phyloP scores from a whole-genome alignment of 2,329 filamentous ascomycete species.

The Huntiella abstrusa region DNA sequence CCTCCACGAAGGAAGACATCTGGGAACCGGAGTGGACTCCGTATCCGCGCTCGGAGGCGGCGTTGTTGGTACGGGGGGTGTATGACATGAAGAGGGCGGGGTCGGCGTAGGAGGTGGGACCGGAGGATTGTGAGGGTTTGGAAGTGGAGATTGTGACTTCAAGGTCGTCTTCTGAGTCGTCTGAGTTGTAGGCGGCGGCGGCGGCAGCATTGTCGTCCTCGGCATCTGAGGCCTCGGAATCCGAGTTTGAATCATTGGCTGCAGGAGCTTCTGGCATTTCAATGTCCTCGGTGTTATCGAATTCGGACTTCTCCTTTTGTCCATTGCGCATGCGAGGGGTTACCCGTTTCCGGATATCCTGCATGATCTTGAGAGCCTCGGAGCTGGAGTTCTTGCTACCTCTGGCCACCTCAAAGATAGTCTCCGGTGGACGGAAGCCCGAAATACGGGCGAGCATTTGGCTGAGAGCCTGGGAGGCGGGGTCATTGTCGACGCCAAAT shows the following conservation, averaged over 20 bases:
- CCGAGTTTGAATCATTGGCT: slow-evolving; percentile 10
- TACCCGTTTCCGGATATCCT: slow-evolving; percentile 49
- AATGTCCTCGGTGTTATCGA: slow-evolving; percentile 18
- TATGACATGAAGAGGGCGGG: slow-evolving; percentile 94
- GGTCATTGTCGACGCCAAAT: slow-evolving; percentile 51
- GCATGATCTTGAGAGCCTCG: slow-evolving; percentile 60
- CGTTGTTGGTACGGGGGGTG: slow-evolving; percentile 59
- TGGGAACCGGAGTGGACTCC: slow-evolving; percentile 73
- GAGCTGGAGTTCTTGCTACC: slow-evolving; percentile 42
- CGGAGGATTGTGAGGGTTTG: slow-evolving; percentile 20
- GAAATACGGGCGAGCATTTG: slow-evolving; percentile 80
- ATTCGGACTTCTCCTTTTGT: slow-evolving; percentile 18
- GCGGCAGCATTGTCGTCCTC: slow-evolving; percentile 20
- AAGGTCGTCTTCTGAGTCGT: slow-evolving; percentile 44
- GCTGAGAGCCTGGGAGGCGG: slow-evolving; percentile 52
- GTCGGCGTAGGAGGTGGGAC: slow-evolving; percentile 54
- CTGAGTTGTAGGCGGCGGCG: slow-evolving; percentile 32
- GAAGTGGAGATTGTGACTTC: slow-evolving; percentile 53
- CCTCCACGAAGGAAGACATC: slow-evolving; percentile 55
- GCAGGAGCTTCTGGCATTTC: slow-evolving; percentile 19
- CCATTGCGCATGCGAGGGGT: slow-evolving; percentile 34
- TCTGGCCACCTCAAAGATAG: slow-evolving; percentile 84
- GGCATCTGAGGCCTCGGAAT: slow-evolving; percentile 13
- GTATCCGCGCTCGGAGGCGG: slow-evolving; percentile 80
- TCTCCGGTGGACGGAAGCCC: slow-evolving; percentile 76